Evolutionary conservation across 345 rosid species (phyloP), one percentile per base, ranked within the genome.

Genomic region (Arabis hirsuta): DNA sequence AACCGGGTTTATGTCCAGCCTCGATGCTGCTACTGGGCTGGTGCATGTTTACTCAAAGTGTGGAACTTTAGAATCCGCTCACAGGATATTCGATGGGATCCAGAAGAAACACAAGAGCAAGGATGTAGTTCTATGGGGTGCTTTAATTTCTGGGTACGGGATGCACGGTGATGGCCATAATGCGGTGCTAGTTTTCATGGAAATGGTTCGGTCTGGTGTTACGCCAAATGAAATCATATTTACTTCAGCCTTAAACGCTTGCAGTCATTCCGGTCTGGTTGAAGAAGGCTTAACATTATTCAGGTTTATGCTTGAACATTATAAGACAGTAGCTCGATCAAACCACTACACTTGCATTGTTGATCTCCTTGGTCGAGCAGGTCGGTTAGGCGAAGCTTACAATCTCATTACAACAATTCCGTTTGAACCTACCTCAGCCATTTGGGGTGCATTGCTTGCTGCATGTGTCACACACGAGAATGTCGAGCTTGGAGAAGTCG

Each of bases 391-490:
- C n/a, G 89, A 84, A 78, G 89, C 89, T 53, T 84, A 82, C 60
- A 71, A 76, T 80, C 72, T 84, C 57, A 80, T 88, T 58, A 69
- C 73, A 65, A 74, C 73, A 14, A 81, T 83, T 81, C 79, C 88
- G 19, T 69, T 77, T 69, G 74, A 47, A 34, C 88, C 78, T 3
- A 74, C 65, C 48, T 76, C 80, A 73, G 79, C 88, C 11, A 58
- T 86, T 73, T 84, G 89, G 88, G 88, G 90, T 53, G 89, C 88
- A 6, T 70, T 86, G 64, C 86, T 86, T 9, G 88, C 88, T 14
- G 85, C 89, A 19, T 86, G 85, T 53, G 89, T 84, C 39, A 73
- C 81, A 54, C 87, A 88, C 19, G 82, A 70, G 64, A 82, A 86
- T 65, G 86, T 81, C 55, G 83, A 81, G 54, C 73, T 86, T 22